These are phyloP conservation scores for Colletotrichum lentis DNA, from an alignment of 2,329 filamentous ascomycete species.

Conservation along the genomic window DNA sequence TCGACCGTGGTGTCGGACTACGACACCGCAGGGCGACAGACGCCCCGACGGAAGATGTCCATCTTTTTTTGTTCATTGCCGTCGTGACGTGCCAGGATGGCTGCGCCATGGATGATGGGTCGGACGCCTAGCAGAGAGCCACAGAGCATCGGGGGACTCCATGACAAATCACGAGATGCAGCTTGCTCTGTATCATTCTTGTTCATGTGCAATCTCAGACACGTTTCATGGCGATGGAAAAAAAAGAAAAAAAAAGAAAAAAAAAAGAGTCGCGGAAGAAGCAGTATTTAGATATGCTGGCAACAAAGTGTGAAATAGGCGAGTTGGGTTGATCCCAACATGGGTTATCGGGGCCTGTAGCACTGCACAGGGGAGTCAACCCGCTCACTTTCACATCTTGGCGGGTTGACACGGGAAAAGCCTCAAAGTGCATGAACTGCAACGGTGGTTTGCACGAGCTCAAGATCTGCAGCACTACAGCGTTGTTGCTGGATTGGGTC, in stretches of 20 bases:
- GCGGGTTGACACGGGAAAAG: too few species aligned
- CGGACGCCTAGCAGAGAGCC: too few species aligned
- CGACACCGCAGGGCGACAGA: conserved; percentile 5
- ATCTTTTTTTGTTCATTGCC: neutral
- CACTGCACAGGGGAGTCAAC: neutral
- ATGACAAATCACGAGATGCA: neutral
- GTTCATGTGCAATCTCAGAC: neutral
- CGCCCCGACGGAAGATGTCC: conserved; percentile 21
- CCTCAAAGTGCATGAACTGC: too few species aligned
- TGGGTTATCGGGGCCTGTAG: neutral
- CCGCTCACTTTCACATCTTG: conserved; percentile 3
- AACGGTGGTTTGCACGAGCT: too few species aligned
- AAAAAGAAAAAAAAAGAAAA: too few species aligned
- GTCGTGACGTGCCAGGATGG: neutral
- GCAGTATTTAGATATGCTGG: conserved; percentile 29
- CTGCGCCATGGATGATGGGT: neutral
- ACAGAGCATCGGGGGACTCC: neutral
- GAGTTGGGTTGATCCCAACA: conserved; percentile 19
- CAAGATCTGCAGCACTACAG: too few species aligned
- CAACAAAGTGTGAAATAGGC: conserved; percentile 5
- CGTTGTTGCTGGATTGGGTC: too few species aligned
- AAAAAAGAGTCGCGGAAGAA: conserved; percentile 14
- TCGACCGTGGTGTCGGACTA: conserved; percentile 12
- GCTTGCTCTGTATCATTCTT: neutral
- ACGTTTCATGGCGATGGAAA: conserved; percentile 9